Conservation (phyloP, 2,329 filamentous ascomycete species). For the Penicillium occitanis region DNA sequence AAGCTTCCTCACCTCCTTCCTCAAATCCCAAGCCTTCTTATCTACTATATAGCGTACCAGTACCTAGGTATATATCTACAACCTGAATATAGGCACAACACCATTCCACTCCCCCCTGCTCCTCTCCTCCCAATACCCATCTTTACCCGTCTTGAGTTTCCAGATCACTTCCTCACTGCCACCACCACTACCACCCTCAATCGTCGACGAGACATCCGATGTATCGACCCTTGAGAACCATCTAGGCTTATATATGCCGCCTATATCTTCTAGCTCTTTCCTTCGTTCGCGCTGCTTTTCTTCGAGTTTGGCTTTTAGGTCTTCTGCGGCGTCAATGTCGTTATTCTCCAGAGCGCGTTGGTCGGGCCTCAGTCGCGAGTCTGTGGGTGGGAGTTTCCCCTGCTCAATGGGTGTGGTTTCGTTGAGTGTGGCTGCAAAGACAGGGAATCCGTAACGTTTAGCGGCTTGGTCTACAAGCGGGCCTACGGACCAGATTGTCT, state of each 20-base stretch:
- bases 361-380: slow-evolving; percentile 80
- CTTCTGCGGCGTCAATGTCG: slow-evolving; percentile 78
- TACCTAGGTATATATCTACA: slow-evolving; percentile 22
- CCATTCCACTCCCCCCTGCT: slow-evolving; percentile 65
- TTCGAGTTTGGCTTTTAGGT: slow-evolving; percentile 77
- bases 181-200: neutral
- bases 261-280: slow-evolving; percentile 71
- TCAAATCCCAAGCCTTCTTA: neutral
- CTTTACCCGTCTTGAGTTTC: slow-evolving; percentile 75
- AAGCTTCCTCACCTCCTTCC: neutral
- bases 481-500: slow-evolving; percentile 77
- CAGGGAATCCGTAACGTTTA: slow-evolving; percentile 82
- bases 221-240: slow-evolving; percentile 74
- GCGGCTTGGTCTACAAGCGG: slow-evolving; percentile 73
- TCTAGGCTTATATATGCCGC: slow-evolving; percentile 69
- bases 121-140: slow-evolving; percentile 92
- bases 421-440: slow-evolving; percentile 82
- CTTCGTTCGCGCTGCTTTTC: slow-evolving; percentile 78
- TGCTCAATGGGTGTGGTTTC: slow-evolving; percentile 81
- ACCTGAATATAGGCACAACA: slow-evolving; percentile 56
- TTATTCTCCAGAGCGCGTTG: slow-evolving; percentile 82
- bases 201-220: slow-evolving; percentile 31
- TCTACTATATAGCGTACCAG: neutral
- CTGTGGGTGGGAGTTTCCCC: slow-evolving; percentile 72
- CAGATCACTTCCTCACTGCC: slow-evolving; percentile 51